Evolutionary conservation across 495 filamentous ascomycete genomes (phyloP), one percentile per base, ranked within the genome.

Genomic region (Penicillium paradoxum): DNA sequence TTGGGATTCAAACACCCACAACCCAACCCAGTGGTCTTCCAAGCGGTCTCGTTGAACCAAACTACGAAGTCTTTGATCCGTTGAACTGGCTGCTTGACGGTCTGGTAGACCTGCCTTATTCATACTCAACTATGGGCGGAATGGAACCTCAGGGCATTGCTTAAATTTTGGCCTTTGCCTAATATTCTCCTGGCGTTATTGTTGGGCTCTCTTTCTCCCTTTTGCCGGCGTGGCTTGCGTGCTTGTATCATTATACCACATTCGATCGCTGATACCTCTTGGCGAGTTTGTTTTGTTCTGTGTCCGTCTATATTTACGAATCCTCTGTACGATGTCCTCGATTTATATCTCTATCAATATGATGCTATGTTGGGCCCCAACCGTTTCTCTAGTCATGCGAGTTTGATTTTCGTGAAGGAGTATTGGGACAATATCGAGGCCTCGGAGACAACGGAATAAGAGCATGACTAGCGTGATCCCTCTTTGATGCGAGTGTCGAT

Each of bases 71-170:
- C 38, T 95, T 90, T 64, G 91, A 96, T 72, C 88, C 90, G 1
- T 72, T 95, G 61, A 88, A 90, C 66, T 95, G 91, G 90, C 85
- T 91, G 74, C 75, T 96, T 42, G 90, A 96, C 62, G 87, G 87
- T 18, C 71, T 91, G 45, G 78, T 90, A 49, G 88, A 92, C 65
- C 83, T 93, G 61, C 89, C 89, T 47, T 89, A 87, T 49, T 68
- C 68, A 36, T 72, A 72, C 43, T 70, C 71, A 6, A 64, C 65
- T 1, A 60, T 76, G 52, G 62, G 66, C 9, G 73, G 70, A 14
- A 62, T 77, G 59, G 73, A 77, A 51, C 29, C 68, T 5, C 65
- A 70, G 49, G 66, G 71, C 17, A 69, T 73, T 50, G 66, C 64
- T 45, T 74, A 62, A 49, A 24, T 13, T 40, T 37, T 2, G 37